A percentile compares a stretch with the other conserved stretches of the same genome.
Evolutionary conservation across 495 filamentous ascomycete genomes (phyloP).

Genomic region (Penicillium silybi): DNA sequence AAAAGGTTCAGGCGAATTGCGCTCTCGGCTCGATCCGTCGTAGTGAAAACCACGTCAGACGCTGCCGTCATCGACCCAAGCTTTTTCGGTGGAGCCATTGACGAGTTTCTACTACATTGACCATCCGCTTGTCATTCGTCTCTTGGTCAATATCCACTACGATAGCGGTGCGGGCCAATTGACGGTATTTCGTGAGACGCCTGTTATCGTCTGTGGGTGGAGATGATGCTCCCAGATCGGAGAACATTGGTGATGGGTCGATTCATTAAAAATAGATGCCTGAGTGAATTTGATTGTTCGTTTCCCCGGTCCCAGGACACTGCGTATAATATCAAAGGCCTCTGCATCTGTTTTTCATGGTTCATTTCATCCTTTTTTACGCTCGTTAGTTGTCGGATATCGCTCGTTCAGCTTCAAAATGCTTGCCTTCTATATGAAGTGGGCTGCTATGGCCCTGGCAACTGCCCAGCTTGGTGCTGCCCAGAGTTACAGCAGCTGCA

Average conservation of each 20-base stretch:
- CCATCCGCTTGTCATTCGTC: neutral
- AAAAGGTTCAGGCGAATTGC: slow-evolving; percentile 7
- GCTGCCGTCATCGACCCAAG: slow-evolving; percentile 22
- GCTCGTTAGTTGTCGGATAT: neutral
- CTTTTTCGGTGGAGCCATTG: slow-evolving; percentile 12
- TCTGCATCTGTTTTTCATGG: neutral
- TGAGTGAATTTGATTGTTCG: neutral
- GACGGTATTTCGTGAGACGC: neutral
- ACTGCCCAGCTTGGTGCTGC: slow-evolving; percentile 46
- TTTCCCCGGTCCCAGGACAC: neutral
- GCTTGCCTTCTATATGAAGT: slow-evolving; percentile 17
- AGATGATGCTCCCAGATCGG: slow-evolving; percentile 6
- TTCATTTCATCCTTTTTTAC: neutral
- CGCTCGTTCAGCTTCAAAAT: slow-evolving; percentile 2
- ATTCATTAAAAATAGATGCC: slow-evolving; percentile 11
- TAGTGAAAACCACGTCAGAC: slow-evolving; percentile 21
- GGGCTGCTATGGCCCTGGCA: slow-evolving; percentile 18
- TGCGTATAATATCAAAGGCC: neutral
- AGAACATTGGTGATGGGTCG: slow-evolving; percentile 9
- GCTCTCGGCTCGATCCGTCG: slow-evolving; percentile 15
- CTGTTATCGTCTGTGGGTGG: slow-evolving; percentile 5
- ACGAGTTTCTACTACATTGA: neutral
- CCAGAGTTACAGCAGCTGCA: slow-evolving; percentile 69
- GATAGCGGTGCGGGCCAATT: slow-evolving; percentile 10
- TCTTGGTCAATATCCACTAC: slow-evolving; percentile 1